Evolutionary conservation across 306 rosid species (phyloP), one percentile per base, ranked within the genome.

Genomic region (Cercis canadensis): DNA sequence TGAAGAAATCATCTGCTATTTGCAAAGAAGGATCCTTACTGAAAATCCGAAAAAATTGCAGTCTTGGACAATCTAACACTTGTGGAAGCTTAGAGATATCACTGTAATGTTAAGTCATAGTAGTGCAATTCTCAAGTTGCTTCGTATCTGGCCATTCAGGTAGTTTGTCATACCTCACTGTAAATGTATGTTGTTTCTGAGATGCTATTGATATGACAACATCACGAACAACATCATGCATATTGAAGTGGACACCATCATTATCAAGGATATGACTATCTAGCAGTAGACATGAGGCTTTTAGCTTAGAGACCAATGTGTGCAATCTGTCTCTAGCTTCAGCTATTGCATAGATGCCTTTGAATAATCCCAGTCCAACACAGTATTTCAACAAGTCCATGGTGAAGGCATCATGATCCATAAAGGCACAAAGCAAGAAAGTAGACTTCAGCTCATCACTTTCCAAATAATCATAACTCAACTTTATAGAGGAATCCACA

Each of bases 141-240:
- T 61, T 46, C 32, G n/a, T n/a, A n/a, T n/a, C n/a, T n/a, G n/a
- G n/a, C n/a, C n/a, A n/a, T n/a, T 55, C 73, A 10, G 3, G 4
- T n/a, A n/a, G 24, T 9, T 44, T 18, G 17, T 4, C 24, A 60
- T 18, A 5, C 7, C 2, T 18, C 6, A 4, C 47, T 29, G 5
- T 4, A 34, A 32, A 33, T 1, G 10, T 0, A 2, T 6, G 43
- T 37, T 37, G 24, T 6, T 36, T 47, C 17, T 12, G 57, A 15
- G 56, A 73, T 31, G 72, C 80, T 54, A 79, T 79, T 8, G 12
- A 8, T 0, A 31, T 18, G 14, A 76, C 79, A 46, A 68, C 80
- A 54, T 74, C 71, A 11, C 76, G 51, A 46, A 70, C 74, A 4
- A 80, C 50, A 3, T 81, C 80, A 13, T 81, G 85, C 79, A 81